Conservation (phyloP, 148 eudicot genomes). For the Gaultheria prostrata region DNA sequence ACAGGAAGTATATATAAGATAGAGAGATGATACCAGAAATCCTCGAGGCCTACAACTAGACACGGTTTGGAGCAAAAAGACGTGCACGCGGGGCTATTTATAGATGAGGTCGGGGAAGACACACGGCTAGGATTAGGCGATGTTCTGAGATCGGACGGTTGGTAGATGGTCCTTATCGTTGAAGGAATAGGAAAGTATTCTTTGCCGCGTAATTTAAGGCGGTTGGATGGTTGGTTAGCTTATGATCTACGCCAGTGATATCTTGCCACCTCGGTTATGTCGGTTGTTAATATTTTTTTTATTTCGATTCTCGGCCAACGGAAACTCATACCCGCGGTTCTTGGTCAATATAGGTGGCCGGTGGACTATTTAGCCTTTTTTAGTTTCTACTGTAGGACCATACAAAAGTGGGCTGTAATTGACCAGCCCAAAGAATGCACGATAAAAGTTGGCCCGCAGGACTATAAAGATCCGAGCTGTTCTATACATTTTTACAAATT, state of each 20-base stretch:
- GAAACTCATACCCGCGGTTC: too few species aligned
- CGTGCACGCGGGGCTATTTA: background rate
- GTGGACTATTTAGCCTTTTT: too few species aligned
- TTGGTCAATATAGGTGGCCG: too few species aligned
- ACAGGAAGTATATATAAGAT: background rate
- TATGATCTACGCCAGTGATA: background rate
- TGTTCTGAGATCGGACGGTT: background rate
- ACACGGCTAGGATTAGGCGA: background rate
- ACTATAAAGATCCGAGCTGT: background rate
- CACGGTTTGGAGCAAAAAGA: background rate
- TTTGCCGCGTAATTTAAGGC: background rate
- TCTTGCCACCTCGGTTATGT: background rate
- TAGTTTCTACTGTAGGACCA: background rate
- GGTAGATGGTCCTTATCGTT: background rate
- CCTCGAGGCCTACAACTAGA: background rate
- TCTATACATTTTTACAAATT: too few species aligned
- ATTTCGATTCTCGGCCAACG: too few species aligned
- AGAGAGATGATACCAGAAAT: background rate
- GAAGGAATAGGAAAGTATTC: background rate
- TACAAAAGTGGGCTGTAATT: background rate
- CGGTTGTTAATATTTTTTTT: background rate
- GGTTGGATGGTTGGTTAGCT: background rate
- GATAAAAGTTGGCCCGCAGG: background rate
- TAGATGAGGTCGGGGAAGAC: background rate
- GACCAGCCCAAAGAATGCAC: background rate